Evolutionary conservation across 139 green algal genomes (phyloP), one percentile per base, ranked within the genome.

Genomic region (Auxenochlorella pyrenoidosa): DNA sequence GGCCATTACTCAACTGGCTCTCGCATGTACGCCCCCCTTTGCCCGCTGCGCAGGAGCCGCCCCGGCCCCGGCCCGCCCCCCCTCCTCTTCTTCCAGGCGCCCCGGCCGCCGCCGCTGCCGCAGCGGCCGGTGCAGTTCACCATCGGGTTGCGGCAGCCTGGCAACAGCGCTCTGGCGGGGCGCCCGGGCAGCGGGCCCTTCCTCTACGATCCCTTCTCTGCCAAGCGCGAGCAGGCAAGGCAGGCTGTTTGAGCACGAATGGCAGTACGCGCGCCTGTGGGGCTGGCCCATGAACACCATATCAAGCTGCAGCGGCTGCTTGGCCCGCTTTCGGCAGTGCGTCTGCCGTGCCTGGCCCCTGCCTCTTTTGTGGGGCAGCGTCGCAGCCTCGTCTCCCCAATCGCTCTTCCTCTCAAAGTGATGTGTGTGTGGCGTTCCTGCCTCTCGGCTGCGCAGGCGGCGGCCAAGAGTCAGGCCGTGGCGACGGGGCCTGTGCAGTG

Each of bases 191-290:
- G 82, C 88, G 88, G 26, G 16, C 94, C 92, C 0, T 97, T 97
- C 84, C 94, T 97, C 54, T 97, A 96, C 85, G 94, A 95, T 32
- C 88, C 94, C 1, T 94, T 94, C 77, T 72, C 88, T 0, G 92
- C 85, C 2, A 95, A 93, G 80, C 76, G 90, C n/a, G 86, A 78
- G 51, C 75, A 34, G 54, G 60, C 54, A 32, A 47, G 59, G 8
- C 8, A 8, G 5, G 10, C 63, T n/a, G 63, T 12, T 13, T 19
- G 5, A 72, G 63, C 10, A 72, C 15, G n/a, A 44, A 43, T n/a
- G n/a, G n/a, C n/a, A n/a, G n/a, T n/a, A n/a, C n/a, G n/a, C n/a
- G n/a, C n/a, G n/a, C n/a, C n/a, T n/a, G n/a, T n/a, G n/a, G n/a
- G n/a, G n/a, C n/a, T n/a, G n/a, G n/a, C n/a, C n/a, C n/a, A n/a